Evolutionary conservation across 768 basidiomycete species (phyloP).

Genomic region (Leccinum boreale): DNA sequence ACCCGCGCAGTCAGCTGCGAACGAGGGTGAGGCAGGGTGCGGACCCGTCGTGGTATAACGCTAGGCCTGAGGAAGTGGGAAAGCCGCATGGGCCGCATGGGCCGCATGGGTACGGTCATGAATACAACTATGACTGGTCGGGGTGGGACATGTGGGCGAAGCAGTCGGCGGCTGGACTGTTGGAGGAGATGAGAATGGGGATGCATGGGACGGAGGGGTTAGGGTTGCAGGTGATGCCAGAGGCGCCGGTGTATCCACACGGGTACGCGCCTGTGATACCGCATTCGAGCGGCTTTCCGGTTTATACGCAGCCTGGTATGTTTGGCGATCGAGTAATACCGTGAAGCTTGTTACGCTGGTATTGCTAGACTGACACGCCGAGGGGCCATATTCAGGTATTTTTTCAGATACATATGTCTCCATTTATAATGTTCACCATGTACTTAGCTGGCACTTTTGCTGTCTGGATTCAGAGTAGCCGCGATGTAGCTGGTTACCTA

Average conservation of each 20-base stretch:
- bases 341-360: neutral
- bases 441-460: too few relatives aligned
- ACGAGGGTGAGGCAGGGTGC: constrained; percentile 8
- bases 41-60: constrained; percentile 31
- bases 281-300: neutral
- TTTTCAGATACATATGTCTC: neutral
- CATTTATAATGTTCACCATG: neutral
- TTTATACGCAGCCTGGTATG: constrained; percentile 8
- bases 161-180: constrained; percentile 17
- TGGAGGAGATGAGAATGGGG: neutral
- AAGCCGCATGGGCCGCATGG: neutral
- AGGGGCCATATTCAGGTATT: neutral
- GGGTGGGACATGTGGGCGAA: constrained; percentile 26
- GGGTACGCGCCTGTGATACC: constrained; percentile 17
- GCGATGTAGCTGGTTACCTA: too few relatives aligned
- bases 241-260: constrained; percentile 14
- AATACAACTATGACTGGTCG: constrained; percentile 8
- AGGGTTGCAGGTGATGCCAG: neutral
- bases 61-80: constrained; percentile 4
- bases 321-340: neutral
- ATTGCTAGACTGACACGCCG: neutral
- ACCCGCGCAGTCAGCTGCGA: constrained; percentile 17
- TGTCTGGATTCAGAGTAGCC: too few relatives aligned
- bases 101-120: neutral
- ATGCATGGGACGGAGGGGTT: constrained; percentile 1